Conservation (phyloP, 148 eudicot genomes). For the Silene conica region DNA sequence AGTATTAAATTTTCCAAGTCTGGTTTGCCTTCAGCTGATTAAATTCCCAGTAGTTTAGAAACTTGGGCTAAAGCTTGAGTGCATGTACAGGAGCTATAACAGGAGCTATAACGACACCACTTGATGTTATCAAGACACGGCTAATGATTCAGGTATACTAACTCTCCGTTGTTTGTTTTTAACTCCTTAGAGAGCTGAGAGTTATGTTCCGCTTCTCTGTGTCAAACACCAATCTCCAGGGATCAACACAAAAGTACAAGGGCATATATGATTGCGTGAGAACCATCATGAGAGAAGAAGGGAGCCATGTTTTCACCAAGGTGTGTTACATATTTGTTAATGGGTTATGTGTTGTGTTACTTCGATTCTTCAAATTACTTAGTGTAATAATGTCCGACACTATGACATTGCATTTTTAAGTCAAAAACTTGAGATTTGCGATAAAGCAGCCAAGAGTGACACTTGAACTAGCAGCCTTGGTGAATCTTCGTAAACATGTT, state of each 20-base stretch:
- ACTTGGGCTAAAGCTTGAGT: not conserved
- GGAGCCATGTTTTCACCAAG: slow-evolving; percentile 59
- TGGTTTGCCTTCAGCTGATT: not conserved
- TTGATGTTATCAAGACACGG: slow-evolving; percentile 85
- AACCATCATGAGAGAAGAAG: slow-evolving; percentile 71
- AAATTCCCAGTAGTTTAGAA: not conserved
- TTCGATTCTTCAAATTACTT: not conserved
- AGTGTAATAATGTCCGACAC: not conserved
- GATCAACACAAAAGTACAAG: slow-evolving; percentile 57
- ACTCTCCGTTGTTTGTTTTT: not conserved
- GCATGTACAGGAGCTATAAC: slow-evolving; percentile 63
- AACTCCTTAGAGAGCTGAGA: not conserved
- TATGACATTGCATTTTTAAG: not conserved
- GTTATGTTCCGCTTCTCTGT: not conserved
- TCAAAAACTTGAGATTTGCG: not conserved
- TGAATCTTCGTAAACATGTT: not conserved
- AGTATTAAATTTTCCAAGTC: not conserved
- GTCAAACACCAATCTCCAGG: slow-evolving; percentile 38
- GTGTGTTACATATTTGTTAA: slow-evolving; percentile 27
- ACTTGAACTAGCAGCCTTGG: not conserved
- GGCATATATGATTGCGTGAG: slow-evolving; percentile 62
- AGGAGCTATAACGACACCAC: slow-evolving; percentile 84
- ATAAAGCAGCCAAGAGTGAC: not conserved
- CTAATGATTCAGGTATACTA: slow-evolving; percentile 74
- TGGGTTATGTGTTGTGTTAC: not conserved